Conservation (phyloP, 495 filamentous ascomycete species). For the Sphaerosporella brunnea region DNA sequence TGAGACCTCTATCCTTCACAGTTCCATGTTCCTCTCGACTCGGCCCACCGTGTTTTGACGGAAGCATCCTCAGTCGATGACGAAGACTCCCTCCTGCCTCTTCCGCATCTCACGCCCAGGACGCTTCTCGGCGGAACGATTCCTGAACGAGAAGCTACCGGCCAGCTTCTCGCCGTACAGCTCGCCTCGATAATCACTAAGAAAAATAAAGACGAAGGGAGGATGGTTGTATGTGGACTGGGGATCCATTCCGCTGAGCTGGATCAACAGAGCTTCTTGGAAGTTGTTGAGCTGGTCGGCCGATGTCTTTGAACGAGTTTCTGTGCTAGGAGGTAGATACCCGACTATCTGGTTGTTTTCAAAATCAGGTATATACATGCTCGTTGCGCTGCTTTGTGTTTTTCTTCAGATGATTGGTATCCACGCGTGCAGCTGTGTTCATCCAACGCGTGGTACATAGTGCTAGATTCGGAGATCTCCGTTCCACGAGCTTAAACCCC, state of each 20-base stretch:
- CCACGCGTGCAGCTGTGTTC: no score
- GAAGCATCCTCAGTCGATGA: conserved; percentile 36
- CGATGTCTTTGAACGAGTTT: conserved; percentile 42
- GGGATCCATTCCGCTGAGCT: conserved; percentile 48
- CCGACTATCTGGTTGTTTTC: no score
- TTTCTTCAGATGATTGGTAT: no score
- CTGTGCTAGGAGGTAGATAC: no score
- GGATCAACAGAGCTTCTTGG: conserved; percentile 59
- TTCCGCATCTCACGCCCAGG: conserved; percentile 64
- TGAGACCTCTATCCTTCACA: no score
- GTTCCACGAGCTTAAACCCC: no score
- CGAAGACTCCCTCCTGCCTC: conserved; percentile 49
- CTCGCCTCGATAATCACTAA: conserved; percentile 62
- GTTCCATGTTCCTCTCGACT: conserved; percentile 75
- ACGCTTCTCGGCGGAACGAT: conserved; percentile 75
- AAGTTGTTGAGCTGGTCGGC: conserved; percentile 62
- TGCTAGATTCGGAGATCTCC: no score
- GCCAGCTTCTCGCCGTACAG: conserved; percentile 74
- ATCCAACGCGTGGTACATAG: no score
- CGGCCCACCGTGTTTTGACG: conserved; percentile 40
- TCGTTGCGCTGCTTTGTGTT: no score
- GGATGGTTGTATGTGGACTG: conserved; percentile 64
- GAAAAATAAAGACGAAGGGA: conserved; percentile 54
- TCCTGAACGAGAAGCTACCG: conserved; percentile 60
- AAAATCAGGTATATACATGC: no score